Evolutionary conservation across 495 filamentous ascomycete species (phyloP).

Genomic region (Chaetomium cochliodes): DNA sequence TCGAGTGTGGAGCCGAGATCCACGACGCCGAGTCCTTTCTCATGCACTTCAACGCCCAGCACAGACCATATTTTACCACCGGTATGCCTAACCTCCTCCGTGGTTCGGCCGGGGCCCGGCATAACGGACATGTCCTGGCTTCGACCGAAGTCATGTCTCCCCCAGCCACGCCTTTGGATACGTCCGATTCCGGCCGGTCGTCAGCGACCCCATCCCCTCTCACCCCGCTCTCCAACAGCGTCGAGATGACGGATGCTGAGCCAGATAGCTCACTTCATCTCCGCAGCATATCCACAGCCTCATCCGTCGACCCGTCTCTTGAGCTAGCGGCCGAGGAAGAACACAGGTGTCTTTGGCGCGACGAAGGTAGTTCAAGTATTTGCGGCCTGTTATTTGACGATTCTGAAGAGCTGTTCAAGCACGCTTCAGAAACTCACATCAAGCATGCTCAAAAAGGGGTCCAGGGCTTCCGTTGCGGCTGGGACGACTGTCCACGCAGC

Average conservation of each 20-base stretch:
- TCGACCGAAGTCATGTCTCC: constrained; percentile 30
- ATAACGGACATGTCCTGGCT: constrained; percentile 10
- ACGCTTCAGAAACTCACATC: constrained; percentile 34
- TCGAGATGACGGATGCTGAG: constrained; percentile 30
- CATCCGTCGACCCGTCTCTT: constrained; percentile 17
- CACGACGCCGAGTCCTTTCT: constrained; percentile 33
- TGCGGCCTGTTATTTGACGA: constrained; percentile 31
- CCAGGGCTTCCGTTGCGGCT: constrained; percentile 37
- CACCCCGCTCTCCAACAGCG: constrained; percentile 30
- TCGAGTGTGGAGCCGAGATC: constrained; percentile 36
- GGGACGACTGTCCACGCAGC: constrained; percentile 45
- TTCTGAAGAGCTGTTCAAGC: constrained; percentile 35
- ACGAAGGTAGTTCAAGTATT: constrained; percentile 25
- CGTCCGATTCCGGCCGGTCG: constrained; percentile 32
- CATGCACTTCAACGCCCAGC: constrained; percentile 36
- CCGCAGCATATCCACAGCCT: constrained; percentile 25
- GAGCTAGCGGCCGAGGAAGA: constrained; percentile 21
- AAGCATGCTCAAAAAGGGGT: constrained; percentile 36
- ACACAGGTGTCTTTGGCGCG: constrained; percentile 38
- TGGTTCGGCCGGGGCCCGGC: neutral
- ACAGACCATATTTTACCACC: constrained; percentile 26
- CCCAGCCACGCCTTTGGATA: constrained; percentile 32
- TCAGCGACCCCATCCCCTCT: constrained; percentile 33
- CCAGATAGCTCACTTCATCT: constrained; percentile 9
- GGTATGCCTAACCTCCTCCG: constrained; percentile 6